phyloP scores from a whole-genome alignment of 352 stramenopile genomes.

The Phytophthora kernoviae region DNA sequence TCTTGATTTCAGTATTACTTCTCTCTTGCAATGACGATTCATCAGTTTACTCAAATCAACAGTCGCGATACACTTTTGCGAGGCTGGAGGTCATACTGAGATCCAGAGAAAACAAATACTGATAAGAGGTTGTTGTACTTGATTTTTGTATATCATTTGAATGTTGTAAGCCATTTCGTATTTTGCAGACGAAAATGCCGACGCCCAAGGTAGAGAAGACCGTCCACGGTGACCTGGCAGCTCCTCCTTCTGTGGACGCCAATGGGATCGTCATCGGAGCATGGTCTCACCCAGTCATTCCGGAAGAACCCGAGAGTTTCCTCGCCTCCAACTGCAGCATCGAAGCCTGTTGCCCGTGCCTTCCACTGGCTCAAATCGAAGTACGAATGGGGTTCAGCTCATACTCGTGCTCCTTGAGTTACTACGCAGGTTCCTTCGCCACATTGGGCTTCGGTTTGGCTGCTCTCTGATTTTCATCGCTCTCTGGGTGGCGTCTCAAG shows the following conservation, averaged over 20 bases:
- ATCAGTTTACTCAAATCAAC: too few species aligned
- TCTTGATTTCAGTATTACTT: too few species aligned
- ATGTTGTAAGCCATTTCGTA: too few species aligned
- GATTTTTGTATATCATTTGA: too few species aligned
- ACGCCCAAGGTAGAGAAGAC: slow-evolving; percentile 28
- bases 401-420: slow-evolving; percentile 26
- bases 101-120: too few species aligned
- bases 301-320: slow-evolving; percentile 27
- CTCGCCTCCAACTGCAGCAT: slow-evolving; percentile 28
- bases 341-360: slow-evolving; percentile 36
- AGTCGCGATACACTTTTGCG: too few species aligned
- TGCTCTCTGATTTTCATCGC: slow-evolving; percentile 25
- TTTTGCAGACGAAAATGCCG: too few species aligned
- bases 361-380: slow-evolving; percentile 40
- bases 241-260: slow-evolving; percentile 18
- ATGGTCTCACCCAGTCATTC: slow-evolving; percentile 37
- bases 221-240: slow-evolving; percentile 14
- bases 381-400: slow-evolving; percentile 28
- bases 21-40: too few species aligned
- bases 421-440: slow-evolving; percentile 22
- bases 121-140: too few species aligned
- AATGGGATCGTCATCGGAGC: slow-evolving; percentile 30
- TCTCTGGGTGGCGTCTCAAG: slow-evolving; percentile 26
- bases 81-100: too few species aligned
- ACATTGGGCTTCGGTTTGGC: slow-evolving; percentile 9